Percentiles rank a stretch among this genome's conserved stretches.
phyloP scores from a whole-genome alignment of 805 yeast genomes.

The Candida ipomoeae region DNA sequence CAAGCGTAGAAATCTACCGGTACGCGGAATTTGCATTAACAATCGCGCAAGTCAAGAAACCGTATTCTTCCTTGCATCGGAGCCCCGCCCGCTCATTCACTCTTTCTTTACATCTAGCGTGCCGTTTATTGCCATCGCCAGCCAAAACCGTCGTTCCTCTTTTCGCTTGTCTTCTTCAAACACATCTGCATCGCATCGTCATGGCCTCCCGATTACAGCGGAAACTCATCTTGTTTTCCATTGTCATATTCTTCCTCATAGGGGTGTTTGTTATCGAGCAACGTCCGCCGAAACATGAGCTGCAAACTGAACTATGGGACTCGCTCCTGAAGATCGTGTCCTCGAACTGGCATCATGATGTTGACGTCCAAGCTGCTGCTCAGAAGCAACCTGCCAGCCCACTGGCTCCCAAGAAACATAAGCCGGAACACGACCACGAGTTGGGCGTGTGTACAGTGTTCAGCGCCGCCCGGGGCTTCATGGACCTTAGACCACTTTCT shows the following conservation, averaged over 20 bases:
- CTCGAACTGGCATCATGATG: constrained; percentile 2
- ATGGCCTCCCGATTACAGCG: constrained; percentile 14
- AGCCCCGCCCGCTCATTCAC: neutral
- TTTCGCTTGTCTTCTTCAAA: neutral
- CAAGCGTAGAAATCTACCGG: neutral
- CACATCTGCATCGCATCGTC: neutral
- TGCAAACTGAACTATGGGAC: constrained; percentile 7
- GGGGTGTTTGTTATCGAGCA: constrained; percentile 16
- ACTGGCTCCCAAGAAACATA: neutral
- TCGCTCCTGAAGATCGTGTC: constrained; percentile 12
- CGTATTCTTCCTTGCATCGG: neutral
- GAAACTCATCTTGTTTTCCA: constrained; percentile 8
- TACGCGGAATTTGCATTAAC: neutral
- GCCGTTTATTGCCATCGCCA: neutral
- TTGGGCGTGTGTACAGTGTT: constrained; percentile 40
- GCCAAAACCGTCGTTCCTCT: neutral
- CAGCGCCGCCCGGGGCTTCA: constrained; percentile 44
- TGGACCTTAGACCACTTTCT: constrained; percentile 49
- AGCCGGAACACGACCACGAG: constrained; percentile 9
- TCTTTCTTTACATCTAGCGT: neutral
- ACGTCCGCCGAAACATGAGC: constrained; percentile 11
- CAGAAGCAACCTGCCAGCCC: neutral
- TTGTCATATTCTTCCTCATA: constrained; percentile 13
- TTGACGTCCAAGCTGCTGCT: neutral
- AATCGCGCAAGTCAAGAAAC: neutral